Conservation (phyloP, 306 rosid species). For the Echinosophora koreensis region DNA sequence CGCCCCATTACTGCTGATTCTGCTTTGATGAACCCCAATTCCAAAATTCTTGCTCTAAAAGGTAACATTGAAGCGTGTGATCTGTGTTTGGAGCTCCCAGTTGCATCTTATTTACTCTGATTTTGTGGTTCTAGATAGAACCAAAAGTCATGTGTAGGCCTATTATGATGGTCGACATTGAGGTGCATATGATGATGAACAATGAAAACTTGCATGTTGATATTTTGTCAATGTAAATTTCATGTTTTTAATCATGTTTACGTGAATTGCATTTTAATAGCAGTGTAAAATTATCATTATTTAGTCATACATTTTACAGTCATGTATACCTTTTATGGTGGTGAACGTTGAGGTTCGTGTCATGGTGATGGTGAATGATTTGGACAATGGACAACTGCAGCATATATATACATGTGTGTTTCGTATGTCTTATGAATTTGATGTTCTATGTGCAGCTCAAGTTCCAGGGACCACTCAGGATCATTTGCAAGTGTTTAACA, state of each 20-base stretch:
- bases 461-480: constrained; percentile 70
- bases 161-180: background rate
- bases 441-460: constrained; percentile 56
- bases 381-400: background rate
- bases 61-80: constrained; percentile 45
- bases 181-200: background rate
- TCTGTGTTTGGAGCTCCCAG: constrained; percentile 19
- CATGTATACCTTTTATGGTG: constrained; percentile 11
- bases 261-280: background rate
- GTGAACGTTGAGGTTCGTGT: background rate
- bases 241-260: no score
- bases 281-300: background rate
- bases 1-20: constrained; percentile 89
- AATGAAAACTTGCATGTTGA: background rate
- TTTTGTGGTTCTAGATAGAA: constrained; percentile 1
- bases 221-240: background rate
- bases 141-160: constrained; percentile 13
- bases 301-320: background rate
- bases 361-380: constrained; percentile 1
- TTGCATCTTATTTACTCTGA: background rate
- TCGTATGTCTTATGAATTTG: constrained; percentile 16
- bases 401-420: background rate
- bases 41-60: constrained; percentile 82
- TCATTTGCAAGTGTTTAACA: constrained; percentile 69
- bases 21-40: constrained; percentile 78